phyloP scores from a whole-genome alignment of 371 early-diverging fungal species.

The Parasitella parasitica region DNA sequence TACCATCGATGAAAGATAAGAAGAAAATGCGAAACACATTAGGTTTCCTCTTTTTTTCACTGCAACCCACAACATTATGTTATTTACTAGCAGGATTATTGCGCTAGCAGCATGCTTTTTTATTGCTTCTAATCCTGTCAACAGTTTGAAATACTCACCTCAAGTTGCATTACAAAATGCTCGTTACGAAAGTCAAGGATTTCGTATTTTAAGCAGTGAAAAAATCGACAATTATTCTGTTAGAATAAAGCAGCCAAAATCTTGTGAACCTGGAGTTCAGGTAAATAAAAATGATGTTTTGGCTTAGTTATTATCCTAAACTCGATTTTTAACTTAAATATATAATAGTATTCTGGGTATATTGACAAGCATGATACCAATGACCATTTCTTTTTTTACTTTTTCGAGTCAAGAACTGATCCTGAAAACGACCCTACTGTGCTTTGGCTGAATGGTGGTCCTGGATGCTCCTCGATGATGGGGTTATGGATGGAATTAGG shows the following conservation, averaged over 20 bases:
- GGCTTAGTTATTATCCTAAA: not conserved
- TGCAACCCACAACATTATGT: not conserved
- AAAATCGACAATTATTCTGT: slow-evolving; percentile 24
- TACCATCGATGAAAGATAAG: not conserved
- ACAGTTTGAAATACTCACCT: not conserved
- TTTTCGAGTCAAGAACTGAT: slow-evolving; percentile 80
- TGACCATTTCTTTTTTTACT: slow-evolving; percentile 81
- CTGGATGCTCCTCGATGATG: slow-evolving; percentile 80
- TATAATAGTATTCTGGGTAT: slow-evolving; percentile 31
- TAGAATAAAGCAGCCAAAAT: slow-evolving; percentile 28
- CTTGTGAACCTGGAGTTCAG: slow-evolving; percentile 32
- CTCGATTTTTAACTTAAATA: not conserved
- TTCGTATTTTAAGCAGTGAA: slow-evolving; percentile 1
- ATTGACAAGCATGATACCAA: slow-evolving; percentile 36
- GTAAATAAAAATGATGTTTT: slow-evolving; percentile 5
- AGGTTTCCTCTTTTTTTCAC: not conserved
- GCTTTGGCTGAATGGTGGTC: slow-evolving; percentile 86
- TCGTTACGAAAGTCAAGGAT: slow-evolving; percentile 9
- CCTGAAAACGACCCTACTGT: slow-evolving; percentile 77
- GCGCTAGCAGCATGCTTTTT: not conserved
- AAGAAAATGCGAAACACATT: not conserved
- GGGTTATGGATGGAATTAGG: slow-evolving; percentile 85
- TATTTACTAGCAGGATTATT: not conserved
- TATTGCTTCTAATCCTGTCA: not conserved
- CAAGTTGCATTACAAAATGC: not conserved